Percentiles rank a stretch among this genome's conserved stretches.
Evolutionary conservation across 805 yeast genomes (phyloP).

Genomic region (Cyberlindnera xylosilytica): DNA sequence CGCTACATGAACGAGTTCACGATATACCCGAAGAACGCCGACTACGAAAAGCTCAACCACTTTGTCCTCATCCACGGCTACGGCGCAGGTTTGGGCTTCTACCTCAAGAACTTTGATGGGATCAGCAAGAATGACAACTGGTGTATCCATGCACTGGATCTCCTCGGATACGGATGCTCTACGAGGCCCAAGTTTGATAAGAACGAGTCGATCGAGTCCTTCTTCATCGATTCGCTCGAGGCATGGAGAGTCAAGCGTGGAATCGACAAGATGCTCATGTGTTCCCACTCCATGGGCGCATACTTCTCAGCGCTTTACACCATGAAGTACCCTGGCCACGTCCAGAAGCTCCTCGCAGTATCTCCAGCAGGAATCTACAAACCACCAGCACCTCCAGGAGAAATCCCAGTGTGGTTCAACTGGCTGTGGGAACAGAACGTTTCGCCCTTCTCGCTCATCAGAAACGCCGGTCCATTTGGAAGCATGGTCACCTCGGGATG

Average conservation of each 20-base stretch:
- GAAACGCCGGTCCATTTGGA: constrained; percentile 79
- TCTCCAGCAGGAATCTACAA: constrained; percentile 86
- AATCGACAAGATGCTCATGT: constrained; percentile 47
- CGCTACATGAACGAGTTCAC: constrained; percentile 74
- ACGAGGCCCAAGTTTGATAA: constrained; percentile 66
- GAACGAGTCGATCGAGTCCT: constrained; percentile 31
- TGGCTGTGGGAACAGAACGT: constrained; percentile 82
- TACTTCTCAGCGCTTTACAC: constrained; percentile 72
- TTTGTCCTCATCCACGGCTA: constrained; percentile 88
- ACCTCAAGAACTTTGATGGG: constrained; percentile 66
- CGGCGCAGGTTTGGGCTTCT: constrained; percentile 91
- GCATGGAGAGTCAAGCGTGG: constrained; percentile 57
- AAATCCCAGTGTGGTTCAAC: constrained; percentile 74
- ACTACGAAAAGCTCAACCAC: constrained; percentile 34
- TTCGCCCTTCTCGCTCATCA: constrained; percentile 79
- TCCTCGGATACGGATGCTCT: constrained; percentile 88
- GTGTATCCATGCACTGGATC: constrained; percentile 82
- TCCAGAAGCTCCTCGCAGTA: constrained; percentile 68
- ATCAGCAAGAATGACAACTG: constrained; percentile 45
- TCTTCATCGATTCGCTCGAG: constrained; percentile 53
- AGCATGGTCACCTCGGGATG: constrained; percentile 85
- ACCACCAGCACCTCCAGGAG: constrained; percentile 37
- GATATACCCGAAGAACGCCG: constrained; percentile 47
- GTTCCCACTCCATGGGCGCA: constrained; percentile 94
- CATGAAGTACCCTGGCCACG: constrained; percentile 53